Base-by-base conservation (phyloP, 768 basidiomycete species). In the Trametes meyenii region DNA sequence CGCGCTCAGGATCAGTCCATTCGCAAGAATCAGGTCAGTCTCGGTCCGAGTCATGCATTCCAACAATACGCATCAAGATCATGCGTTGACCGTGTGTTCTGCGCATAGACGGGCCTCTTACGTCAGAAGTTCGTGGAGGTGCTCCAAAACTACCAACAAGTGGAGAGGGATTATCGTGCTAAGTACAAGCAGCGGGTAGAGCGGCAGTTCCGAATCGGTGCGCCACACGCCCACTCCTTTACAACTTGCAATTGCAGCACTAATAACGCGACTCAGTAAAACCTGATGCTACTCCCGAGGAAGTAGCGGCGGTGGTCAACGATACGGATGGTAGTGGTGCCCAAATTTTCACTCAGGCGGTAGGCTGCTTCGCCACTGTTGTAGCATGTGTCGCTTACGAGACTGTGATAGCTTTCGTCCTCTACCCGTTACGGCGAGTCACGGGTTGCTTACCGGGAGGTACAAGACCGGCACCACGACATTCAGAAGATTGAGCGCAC, bases 311-410 rank as follows among this genome's bases (percentile, higher is more conserved):
- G 16, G 94, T 91, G n/a, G 88, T 95, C 36, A 88, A 95, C 67
- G 89, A 93, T 67, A 88, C 91, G 46, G 82, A 82, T 52, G 88
- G 88, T 50, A 82, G 84, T 29, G 74, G 74, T 44, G 72, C 74
- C 29, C 95, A 97, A 73, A 89, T 97, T 55, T 98, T 98, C 79
- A 87, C 88, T 61, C 92, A 93, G 77, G 90, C 92, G 60, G 92
- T 92, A 70, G 33, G 80, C 69, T 13, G 33, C 14, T 2, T 16
- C 10, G n/a, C 21, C 19, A 14, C 3, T 10, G 16, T 12, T 11
- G 8, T 6, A 21, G 35, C 29, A 2, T 33, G 14, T 12, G 24
- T 43, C 21, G 21, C 54, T 42, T 14, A 58, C 23, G 14, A 16
- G 10, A 24, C 33, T n/a, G 3, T 36, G 17, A 38, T 62, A 93